Base-by-base conservation (phyloP, 192 early-diverging fungal species). In the Mycoemilia scoparia region DNA sequence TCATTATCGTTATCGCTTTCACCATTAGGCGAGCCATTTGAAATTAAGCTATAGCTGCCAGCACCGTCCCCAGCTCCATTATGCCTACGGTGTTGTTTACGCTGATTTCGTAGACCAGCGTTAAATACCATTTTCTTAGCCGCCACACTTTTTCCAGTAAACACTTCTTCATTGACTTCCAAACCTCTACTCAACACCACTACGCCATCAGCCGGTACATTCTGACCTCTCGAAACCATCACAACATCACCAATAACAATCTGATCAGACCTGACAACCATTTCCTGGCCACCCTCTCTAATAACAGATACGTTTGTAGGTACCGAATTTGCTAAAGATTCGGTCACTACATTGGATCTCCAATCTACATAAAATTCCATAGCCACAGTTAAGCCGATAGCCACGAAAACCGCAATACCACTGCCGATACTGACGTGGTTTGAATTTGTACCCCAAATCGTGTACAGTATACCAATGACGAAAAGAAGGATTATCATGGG, bases 151-250 rank as follows among this genome's bases (percentile, higher is more conserved):
- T 96, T 88, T 31, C 92, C 92, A 0, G 92, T 92, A 9, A 96
- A 62, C 53, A 83, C 70, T 28, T 81, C 79, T 60, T 96, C 92
- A 57, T 96, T 87, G 3, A 85, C 69, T 7, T 66, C 64, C 15
- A 80, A 76, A 1, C 37, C 46, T 21, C 51, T 37, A 12, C 87
- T 85, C 17, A 45, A 64, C 11, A 74, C 64, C 8, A 96, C 70
- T 1, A 71, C 48, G n/a, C 86, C 88, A 42, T 96, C 92, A 0
- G 83, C 73, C 3, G 92, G 86, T 14, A 96, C 71, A 19, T 82
- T 70, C 56, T 91, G 84, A 12, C 86, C 86, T 7, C 84, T 85
- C 2, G 84, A 50, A 32, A 92, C 50, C 41, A 77, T 77, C 38
- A 93, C 46, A 3, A 86, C 41, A 54, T 97, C 92, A 23, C 80